Evolutionary conservation across 306 rosid genomes (phyloP), one percentile per base, ranked within the genome.

Genomic region (apple (Malus domestica)): DNA sequence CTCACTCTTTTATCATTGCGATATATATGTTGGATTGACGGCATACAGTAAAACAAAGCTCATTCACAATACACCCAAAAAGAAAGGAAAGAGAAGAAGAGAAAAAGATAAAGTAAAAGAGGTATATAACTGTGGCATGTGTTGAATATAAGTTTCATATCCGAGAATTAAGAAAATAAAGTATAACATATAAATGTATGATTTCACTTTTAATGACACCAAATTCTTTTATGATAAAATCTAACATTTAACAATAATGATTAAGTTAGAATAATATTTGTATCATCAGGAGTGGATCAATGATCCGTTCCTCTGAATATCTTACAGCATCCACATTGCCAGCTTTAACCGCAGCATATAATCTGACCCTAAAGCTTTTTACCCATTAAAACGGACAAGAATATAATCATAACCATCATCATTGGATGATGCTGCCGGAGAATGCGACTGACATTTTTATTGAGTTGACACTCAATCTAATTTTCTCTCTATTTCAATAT

Each of bases 271-370:
- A 38, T 1, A 6, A 38, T 38, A 38, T 38, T 0, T 2, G 2
- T 38, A 38, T 7, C 2, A 38, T 38, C 8, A 38, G 0, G 9
- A 6, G 40, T 35, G 40, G 40, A 35, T 35, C 8, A 35, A 35
- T 35, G 40, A 35, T 35, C 9, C 0, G 42, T 38, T 38, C 0
- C 42, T 1, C 42, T 38, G 10, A 38, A 38, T 38, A 38, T 38
- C 42, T 38, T 38, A 6, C 42, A 1, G 42, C 42, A 7, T 38
- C 49, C 76, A 73, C 73, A 40, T 69, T 69, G 72, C 76, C 54
- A 60, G 69, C 78, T 68, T 78, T 68, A 14, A 32, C 82, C 25
- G 76, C 68, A 79, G 74, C 86, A 62, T 57, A 75, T 9, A 57
- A n/a, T 64, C 42, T 45, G 52, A 67, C 29, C 57, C 65, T 22